Conservation (phyloP, 1,284 basidiomycete genomes). For the Boletus sp. region DNA sequence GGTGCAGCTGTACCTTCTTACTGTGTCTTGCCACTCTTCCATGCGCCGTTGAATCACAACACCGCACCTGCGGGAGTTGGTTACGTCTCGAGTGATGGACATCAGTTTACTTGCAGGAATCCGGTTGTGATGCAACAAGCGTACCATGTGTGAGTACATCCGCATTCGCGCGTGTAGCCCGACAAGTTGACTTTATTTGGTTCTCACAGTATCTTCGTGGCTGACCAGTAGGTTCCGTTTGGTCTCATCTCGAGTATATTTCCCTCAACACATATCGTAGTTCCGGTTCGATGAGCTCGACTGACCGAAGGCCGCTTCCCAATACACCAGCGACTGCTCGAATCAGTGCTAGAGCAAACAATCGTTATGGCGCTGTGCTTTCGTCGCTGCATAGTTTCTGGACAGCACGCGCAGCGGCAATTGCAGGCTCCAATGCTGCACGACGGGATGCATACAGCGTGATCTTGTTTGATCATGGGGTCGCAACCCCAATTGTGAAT, state of each 20-base stretch:
- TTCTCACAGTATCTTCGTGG: slow-evolving; percentile 27
- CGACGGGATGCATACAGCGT: slow-evolving; percentile 58
- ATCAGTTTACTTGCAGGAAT: slow-evolving; percentile 50
- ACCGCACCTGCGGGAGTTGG: slow-evolving; percentile 35
- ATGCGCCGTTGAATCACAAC: slow-evolving; percentile 37
- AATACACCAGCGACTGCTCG: slow-evolving; percentile 42
- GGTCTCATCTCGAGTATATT: background rate
- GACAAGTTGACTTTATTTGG: slow-evolving; percentile 4
- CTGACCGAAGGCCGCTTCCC: slow-evolving; percentile 30
- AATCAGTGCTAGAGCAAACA: slow-evolving; percentile 40
- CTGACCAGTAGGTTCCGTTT: slow-evolving; percentile 18
- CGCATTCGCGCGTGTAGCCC: background rate
- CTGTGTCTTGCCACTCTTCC: slow-evolving; percentile 54
- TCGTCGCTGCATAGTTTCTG: slow-evolving; percentile 54
- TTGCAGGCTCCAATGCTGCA: slow-evolving; percentile 28
- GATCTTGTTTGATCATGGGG: slow-evolving; percentile 43
- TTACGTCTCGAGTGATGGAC: slow-evolving; percentile 50
- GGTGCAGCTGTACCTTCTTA: slow-evolving; percentile 47
- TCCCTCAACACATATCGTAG: slow-evolving; percentile 34
- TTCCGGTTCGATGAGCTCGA: slow-evolving; percentile 47
- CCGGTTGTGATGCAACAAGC: slow-evolving; percentile 45
- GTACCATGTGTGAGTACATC: slow-evolving; percentile 23
- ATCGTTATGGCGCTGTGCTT: slow-evolving; percentile 56
- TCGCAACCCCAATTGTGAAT: slow-evolving; percentile 36
- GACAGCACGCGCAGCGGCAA: slow-evolving; percentile 45